Conservation (phyloP, 2,329 filamentous ascomycete species). For the Camptophora hylomeconis region DNA sequence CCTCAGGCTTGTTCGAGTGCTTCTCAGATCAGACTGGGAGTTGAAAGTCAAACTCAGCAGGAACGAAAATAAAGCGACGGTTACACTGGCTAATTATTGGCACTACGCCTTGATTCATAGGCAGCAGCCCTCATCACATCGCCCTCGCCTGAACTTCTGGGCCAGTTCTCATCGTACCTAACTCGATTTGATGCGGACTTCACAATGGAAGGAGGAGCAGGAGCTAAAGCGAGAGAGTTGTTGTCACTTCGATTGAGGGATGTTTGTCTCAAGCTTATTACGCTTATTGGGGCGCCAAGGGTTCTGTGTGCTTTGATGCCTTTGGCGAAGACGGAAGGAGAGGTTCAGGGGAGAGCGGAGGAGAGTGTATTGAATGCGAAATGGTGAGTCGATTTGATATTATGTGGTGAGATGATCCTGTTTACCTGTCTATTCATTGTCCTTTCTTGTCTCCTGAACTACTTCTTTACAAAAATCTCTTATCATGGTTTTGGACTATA, state of each 20-base stretch:
- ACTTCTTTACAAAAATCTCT: too few relatives aligned
- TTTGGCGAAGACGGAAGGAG: constrained; percentile 19
- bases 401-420: too few relatives aligned
- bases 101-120: constrained; percentile 6
- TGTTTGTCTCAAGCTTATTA: constrained; percentile 22
- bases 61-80: too few relatives aligned
- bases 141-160: constrained; percentile 17
- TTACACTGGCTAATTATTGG: too few relatives aligned
- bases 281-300: constrained; percentile 21
- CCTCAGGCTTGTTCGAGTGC: not conserved
- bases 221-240: constrained; percentile 4
- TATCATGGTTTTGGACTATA: too few relatives aligned
- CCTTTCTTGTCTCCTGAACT: too few relatives aligned
- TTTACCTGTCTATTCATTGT: too few relatives aligned
- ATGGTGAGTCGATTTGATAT: constrained; percentile 9
- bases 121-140: constrained; percentile 19
- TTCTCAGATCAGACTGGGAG: too few relatives aligned
- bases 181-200: constrained; percentile 11
- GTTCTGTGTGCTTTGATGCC: constrained; percentile 20
- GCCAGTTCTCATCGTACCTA: constrained; percentile 19
- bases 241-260: constrained; percentile 18
- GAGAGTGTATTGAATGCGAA: constrained; percentile 9
- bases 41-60: constrained; percentile 2
- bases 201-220: too few relatives aligned
- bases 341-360: constrained; percentile 11